phyloP scores from a whole-genome alignment of 176 grass and related monocot species.

The Cenchrus fungigraminus region DNA sequence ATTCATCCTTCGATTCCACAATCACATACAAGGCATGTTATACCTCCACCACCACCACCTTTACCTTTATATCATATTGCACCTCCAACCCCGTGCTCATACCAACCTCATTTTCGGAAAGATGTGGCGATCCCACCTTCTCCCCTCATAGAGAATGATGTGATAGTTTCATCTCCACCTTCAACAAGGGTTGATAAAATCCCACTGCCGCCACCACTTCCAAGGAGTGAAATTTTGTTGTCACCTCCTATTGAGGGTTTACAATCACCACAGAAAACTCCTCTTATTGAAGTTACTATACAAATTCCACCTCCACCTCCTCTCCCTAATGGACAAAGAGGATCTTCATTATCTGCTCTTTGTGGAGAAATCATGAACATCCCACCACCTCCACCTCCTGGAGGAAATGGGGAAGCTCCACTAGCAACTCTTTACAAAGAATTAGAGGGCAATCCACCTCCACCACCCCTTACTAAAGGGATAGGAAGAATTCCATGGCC shows the following conservation, averaged over 20 bases:
- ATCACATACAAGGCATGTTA: conserved; percentile 33
- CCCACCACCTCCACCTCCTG: not conserved
- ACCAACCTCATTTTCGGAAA: not conserved
- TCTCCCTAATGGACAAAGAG: not conserved
- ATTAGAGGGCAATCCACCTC: not conserved
- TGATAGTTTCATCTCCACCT: conserved; percentile 34
- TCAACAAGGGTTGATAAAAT: conserved; percentile 4
- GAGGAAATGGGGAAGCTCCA: not conserved
- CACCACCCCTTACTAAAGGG: not conserved
- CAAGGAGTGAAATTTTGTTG: not conserved
- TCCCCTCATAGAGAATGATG: conserved; percentile 21
- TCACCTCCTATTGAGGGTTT: not conserved
- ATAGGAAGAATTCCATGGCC: conserved; percentile 12
- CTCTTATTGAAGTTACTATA: conserved; percentile 19
- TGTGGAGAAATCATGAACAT: not conserved
- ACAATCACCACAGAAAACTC: not conserved
- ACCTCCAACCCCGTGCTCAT: not conserved
- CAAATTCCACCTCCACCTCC: conserved; percentile 26
- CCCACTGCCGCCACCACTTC: conserved; percentile 17
- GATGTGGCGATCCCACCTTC: conserved; percentile 20
- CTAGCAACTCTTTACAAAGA: not conserved
- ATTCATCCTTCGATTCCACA: not conserved
- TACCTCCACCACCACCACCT: conserved; percentile 31
- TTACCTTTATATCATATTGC: conserved; percentile 1
- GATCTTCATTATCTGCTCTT: conserved; percentile 14